Percentiles rank a stretch among this genome's conserved stretches.
These are phyloP conservation scores for Calcarisporium arbuscula DNA, from an alignment of 2,329 filamentous ascomycete species.

Conservation along the genomic window DNA sequence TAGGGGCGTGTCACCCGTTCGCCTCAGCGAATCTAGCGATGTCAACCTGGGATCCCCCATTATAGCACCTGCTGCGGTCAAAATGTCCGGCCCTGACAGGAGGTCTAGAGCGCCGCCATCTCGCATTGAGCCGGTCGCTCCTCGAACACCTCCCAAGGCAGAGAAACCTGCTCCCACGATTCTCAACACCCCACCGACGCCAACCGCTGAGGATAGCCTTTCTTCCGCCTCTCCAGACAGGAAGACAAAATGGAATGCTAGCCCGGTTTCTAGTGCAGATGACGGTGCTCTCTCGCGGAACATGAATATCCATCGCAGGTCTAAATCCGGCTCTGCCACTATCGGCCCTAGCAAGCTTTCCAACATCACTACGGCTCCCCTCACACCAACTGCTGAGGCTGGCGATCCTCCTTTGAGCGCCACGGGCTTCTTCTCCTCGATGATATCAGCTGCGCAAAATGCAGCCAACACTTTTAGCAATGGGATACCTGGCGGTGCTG, in stretches of 20 bases:
- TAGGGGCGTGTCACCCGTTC: no score
- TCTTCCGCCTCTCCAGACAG: constrained; percentile 17
- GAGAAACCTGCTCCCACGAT: constrained; percentile 46
- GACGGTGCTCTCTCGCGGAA: constrained; percentile 59
- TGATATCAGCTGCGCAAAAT: constrained; percentile 89
- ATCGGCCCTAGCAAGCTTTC: constrained; percentile 81
- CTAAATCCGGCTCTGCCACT: constrained; percentile 46
- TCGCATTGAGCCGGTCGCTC: constrained; percentile 26
- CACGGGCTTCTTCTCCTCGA: constrained; percentile 83
- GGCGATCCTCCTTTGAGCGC: constrained; percentile 51
- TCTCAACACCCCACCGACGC: constrained; percentile 61
- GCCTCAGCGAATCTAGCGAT: no score
- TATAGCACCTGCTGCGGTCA: constrained; percentile 21
- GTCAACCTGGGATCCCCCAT: no score
- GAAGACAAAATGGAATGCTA: constrained; percentile 20
- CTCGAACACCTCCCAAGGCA: constrained; percentile 41
- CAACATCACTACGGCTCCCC: constrained; percentile 61
- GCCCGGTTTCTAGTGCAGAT: constrained; percentile 31
- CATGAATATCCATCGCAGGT: constrained; percentile 63
- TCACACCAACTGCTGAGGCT: constrained; percentile 70
- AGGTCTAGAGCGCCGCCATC: constrained; percentile 20
- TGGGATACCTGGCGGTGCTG: constrained; percentile 62
- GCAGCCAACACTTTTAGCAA: constrained; percentile 71
- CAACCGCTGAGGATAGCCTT: constrained; percentile 39
- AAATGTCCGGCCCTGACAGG: constrained; percentile 20